Base-by-base conservation (phyloP, 768 basidiomycete species). In the Russula olivacea region DNA sequence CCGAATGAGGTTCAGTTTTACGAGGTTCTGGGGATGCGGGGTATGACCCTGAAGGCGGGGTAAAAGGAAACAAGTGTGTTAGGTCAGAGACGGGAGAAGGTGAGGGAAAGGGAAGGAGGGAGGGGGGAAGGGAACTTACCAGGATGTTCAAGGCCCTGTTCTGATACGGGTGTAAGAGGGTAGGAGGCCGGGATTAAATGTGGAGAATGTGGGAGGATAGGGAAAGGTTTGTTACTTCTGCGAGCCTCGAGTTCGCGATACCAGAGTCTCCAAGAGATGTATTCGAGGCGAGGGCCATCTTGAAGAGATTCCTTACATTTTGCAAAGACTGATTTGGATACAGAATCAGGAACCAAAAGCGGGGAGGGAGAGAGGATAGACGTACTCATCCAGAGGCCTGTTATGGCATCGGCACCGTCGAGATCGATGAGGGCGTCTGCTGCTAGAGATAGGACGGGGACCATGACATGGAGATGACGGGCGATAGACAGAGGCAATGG, bases 231-330 rank as follows among this genome's bases (percentile, higher is more conserved):
- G 52, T 63, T 71, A n/a, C 69, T 14, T 38, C 75, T 75, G 32
- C 74, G 65, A 34, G 75, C 71, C 56, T 78, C 72, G 69, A 88
- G 76, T 65, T 88, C 83, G 66, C 84, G 81, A 71, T 88, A 83
- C 87, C 90, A 90, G 9, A 94, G 76, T 57, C 92, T 78, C 92
- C 92, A 95, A 3, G 88, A 85, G 58, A 94, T 86, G 70, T 95
- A 93, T 75, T 94, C 92, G 32, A 93, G 80, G 32, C 92, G 76
- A 7, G 78, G 80, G n/a, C 93, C 93, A 68, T 93, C 87, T 68
- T 87, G 81, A 3, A 94, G 76, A 1, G 84, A 85, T 67, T 83
- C 81, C 73, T 89, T 91, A 77, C 88, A 91, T 72, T 91, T 90
- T 56, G 89, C 84, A 70, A 94, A 92, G 8, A 94, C 92, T 91